Conservation (phyloP, 441 rosid species). For the Pelargonium australe region DNA sequence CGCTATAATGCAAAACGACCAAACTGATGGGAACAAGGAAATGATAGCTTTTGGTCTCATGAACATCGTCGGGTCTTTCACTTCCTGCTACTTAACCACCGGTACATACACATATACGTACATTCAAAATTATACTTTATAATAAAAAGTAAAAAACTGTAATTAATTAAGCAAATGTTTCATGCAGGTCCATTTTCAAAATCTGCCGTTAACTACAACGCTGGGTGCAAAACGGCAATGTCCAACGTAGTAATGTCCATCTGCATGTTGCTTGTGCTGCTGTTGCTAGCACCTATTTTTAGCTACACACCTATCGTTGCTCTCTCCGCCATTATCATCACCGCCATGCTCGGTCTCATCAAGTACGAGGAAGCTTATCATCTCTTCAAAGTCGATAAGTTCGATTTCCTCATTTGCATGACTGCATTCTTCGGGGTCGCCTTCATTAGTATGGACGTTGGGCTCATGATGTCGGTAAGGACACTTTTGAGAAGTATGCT, state of each 20-base stretch:
- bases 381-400: constrained; percentile 68
- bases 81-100: constrained; percentile 86
- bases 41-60: constrained; percentile 92
- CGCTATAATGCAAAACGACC: constrained; percentile 74
- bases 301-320: constrained; percentile 83
- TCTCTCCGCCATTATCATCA: constrained; percentile 79
- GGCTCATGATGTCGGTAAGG: constrained; percentile 64
- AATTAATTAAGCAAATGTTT: background rate
- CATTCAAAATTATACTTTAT: too few species aligned
- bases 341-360: constrained; percentile 85
- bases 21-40: constrained; percentile 97
- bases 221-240: constrained; percentile 67
- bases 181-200: constrained; percentile 81
- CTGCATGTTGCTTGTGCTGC: constrained; percentile 72
- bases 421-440: constrained; percentile 69
- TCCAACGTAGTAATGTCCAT: constrained; percentile 70
- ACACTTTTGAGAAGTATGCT: background rate
- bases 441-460: constrained; percentile 76
- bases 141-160: too few species aligned
- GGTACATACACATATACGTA: constrained; percentile 24
- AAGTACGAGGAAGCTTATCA: constrained; percentile 50
- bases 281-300: constrained; percentile 71
- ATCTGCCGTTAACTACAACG: constrained; percentile 76
- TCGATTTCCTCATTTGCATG: constrained; percentile 73
- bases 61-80: constrained; percentile 89